Evolutionary conservation across 306 rosid species (phyloP).

Genomic region (Pyrus bretschneideri): DNA sequence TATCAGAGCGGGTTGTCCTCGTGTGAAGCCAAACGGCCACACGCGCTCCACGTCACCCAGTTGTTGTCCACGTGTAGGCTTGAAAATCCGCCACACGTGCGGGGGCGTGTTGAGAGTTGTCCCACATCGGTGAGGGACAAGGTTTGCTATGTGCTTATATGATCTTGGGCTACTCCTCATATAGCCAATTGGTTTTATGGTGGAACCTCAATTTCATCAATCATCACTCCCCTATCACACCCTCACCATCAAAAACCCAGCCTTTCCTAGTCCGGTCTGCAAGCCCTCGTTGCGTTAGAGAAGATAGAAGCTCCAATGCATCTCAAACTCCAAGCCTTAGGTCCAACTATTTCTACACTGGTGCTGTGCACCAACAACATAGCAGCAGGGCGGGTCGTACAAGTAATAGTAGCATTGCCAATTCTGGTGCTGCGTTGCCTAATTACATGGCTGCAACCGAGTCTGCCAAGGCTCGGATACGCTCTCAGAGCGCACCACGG

Average conservation of each 20-base stretch:
- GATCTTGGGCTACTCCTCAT: no score
- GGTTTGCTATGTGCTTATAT: no score
- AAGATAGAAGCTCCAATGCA: constrained; percentile 51
- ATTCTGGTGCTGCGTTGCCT: constrained; percentile 45
- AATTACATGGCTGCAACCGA: constrained; percentile 97
- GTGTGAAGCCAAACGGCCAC: no score
- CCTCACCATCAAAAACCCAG: constrained; percentile 69
- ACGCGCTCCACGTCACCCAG: no score
- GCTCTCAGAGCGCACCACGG: constrained; percentile 91
- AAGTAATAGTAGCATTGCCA: constrained; percentile 13
- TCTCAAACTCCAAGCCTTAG: constrained; percentile 88
- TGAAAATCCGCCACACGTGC: no score
- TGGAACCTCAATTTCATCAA: no score
- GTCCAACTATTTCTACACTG: constrained; percentile 65
- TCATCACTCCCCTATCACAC: constrained; percentile 66
- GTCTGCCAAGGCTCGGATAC: constrained; percentile 84
- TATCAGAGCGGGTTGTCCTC: no score
- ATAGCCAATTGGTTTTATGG: no score
- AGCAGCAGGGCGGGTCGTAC: constrained; percentile 34
- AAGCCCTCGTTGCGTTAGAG: constrained; percentile 64
- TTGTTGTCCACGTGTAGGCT: no score
- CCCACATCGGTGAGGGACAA: no score
- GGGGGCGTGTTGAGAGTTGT: no score
- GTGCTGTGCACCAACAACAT: constrained; percentile 37
- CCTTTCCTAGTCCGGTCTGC: constrained; percentile 77